Base-by-base conservation (phyloP, 2,329 filamentous ascomycete genomes). In the Trichoderma brevicompactum region DNA sequence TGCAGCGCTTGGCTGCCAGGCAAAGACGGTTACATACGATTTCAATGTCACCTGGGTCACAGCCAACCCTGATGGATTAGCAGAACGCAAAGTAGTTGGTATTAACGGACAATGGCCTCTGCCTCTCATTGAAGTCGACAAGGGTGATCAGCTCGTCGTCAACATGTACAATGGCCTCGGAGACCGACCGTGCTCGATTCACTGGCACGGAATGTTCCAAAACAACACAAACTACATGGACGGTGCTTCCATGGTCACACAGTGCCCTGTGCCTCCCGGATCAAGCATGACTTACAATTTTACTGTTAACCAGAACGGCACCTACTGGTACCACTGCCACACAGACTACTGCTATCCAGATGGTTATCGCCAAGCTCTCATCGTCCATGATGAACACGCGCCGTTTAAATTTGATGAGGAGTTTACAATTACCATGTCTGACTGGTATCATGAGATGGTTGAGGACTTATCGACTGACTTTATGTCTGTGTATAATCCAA, bases 51-150 rank as follows among this genome's bases (percentile, higher is more conserved):
- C 83, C 41, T 89, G 87, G 86, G 84, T 88, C 13, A 81, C 76
- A 62, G 82, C 83, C 8, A 83, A 85, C 60, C 88, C 88, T 0
- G 88, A 90, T 78, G 86, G 86, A 3, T 72, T 79, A 41, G 79
- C 81, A 36, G 75, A 79, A 8, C 81, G 89, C 50, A 82, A 85
- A 36, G 82, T 85, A 1, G 87, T 91, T 71, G 87, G 86, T 10
- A 85, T 91, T 72, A 91, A 91, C 71, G 81, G 82, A 12, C 74
- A 85, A 73, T 89, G 88, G 85, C 88, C 89, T 2, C 81, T 87
- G 32, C 89, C 89, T 1, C 73, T 79, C 12, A 84, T 89, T 50
- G 80, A 82, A 62, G 85, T 83, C 7, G 81, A 79, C 61, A 80
- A 82, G 66, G 85, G 85, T 59, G 85, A 88, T 67, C 78, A 75